Percentiles rank a stretch among this genome's conserved stretches.
These are phyloP conservation scores for Radiomyces spectabilis DNA, from an alignment of 192 early-diverging fungal genomes.

Conservation along the genomic window DNA sequence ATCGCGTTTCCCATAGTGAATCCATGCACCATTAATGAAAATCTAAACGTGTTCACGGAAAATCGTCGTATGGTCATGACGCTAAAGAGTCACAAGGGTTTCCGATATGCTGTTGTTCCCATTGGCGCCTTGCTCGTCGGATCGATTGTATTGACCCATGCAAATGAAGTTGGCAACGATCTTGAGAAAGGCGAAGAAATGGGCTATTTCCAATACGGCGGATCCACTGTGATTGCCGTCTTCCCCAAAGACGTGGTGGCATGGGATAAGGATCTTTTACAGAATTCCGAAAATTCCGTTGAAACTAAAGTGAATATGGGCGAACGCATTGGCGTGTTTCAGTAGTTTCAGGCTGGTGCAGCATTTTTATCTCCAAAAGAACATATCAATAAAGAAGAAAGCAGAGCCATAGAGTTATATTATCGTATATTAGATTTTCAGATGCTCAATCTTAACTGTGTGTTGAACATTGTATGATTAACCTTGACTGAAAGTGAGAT, in stretches of 20 bases:
- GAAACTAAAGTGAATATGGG: constrained; percentile 54
- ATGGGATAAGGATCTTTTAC: constrained; percentile 59
- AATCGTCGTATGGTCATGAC: constrained; percentile 52
- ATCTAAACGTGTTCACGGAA: constrained; percentile 65
- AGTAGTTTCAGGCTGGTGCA: no score
- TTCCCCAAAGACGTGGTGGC: constrained; percentile 55
- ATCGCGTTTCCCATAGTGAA: constrained; percentile 34
- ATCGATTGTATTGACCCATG: constrained; percentile 49
- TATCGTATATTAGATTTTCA: not conserved
- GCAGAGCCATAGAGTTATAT: not conserved
- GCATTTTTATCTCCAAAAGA: not conserved
- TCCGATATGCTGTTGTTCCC: constrained; percentile 46
- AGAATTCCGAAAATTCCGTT: constrained; percentile 40
- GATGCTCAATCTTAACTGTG: not conserved
- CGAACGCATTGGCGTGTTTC: constrained; percentile 33
- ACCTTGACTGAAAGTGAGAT: not conserved
- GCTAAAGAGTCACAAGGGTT: constrained; percentile 39
- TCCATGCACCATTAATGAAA: constrained; percentile 59
- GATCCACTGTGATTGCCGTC: constrained; percentile 58
- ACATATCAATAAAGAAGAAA: not conserved
- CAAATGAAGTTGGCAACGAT: constrained; percentile 29
- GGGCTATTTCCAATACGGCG: constrained; percentile 74
- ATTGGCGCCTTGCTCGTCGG: constrained; percentile 72
- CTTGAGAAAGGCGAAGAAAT: constrained; percentile 62
- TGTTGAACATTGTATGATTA: not conserved